A percentile compares a stretch with the other conserved stretches of the same genome.
phyloP scores from a whole-genome alignment of 805 yeast species.

The Myxozyma vanderwaltii region DNA sequence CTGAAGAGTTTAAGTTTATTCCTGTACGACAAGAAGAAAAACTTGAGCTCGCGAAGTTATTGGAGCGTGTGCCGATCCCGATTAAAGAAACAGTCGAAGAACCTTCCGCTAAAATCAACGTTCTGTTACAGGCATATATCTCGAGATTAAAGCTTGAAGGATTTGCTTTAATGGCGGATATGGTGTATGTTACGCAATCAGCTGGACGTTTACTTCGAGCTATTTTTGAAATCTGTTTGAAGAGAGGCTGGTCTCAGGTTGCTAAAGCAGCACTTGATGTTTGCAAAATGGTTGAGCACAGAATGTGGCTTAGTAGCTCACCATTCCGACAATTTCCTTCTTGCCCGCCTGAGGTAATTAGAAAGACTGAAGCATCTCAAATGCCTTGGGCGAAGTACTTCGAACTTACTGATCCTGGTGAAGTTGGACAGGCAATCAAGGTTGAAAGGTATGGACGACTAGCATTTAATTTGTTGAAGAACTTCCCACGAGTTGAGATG shows the following conservation, averaged over 20 bases:
- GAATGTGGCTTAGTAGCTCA: conserved; percentile 83
- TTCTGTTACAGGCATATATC: conserved; percentile 83
- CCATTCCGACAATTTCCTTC: conserved; percentile 80
- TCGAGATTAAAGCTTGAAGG: conserved; percentile 77
- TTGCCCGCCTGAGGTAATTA: conserved; percentile 72
- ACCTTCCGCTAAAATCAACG: conserved; percentile 74
- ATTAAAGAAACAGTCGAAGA: conserved; percentile 71
- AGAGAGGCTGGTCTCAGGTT: conserved; percentile 69
- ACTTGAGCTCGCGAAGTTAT: conserved; percentile 65
- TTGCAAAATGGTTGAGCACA: conserved; percentile 75
- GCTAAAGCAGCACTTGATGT: conserved; percentile 61
- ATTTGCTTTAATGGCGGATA: conserved; percentile 87
- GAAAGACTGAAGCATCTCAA: conserved; percentile 74
- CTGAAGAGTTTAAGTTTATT: conserved; percentile 82
- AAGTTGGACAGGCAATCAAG: conserved; percentile 78
- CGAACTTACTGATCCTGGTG: conserved; percentile 63
- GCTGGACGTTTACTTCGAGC: conserved; percentile 90
- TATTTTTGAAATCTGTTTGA: conserved; percentile 71
- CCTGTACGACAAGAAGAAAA: conserved; percentile 87
- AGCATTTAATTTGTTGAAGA: conserved; percentile 57
- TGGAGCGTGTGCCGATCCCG: conserved; percentile 83
- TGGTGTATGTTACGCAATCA: conserved; percentile 89
- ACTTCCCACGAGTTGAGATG: conserved; percentile 71
- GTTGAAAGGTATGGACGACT: conserved; percentile 63
- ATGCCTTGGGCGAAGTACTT: conserved; percentile 83